phyloP scores from a whole-genome alignment of 306 rosid genomes.

The Amphicarpaea edgeworthii region DNA sequence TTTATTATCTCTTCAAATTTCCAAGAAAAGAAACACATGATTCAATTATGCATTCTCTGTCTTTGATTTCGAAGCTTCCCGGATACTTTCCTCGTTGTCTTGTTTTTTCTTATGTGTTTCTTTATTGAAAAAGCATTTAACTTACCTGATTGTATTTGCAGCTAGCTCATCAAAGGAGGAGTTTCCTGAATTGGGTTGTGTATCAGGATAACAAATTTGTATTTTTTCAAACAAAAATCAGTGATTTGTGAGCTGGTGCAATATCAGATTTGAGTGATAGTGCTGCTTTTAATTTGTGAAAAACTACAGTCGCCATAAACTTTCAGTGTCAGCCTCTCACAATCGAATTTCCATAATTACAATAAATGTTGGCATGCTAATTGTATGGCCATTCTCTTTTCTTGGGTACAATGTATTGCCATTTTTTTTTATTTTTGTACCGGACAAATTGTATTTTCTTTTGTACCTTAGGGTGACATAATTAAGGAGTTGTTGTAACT shows the following conservation, averaged over 20 bases:
- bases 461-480: constrained; percentile 3
- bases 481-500: constrained; percentile 31
- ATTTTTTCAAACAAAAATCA: constrained; percentile 30
- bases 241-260: constrained; percentile 29
- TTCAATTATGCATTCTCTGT: constrained; percentile 3
- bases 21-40: background rate
- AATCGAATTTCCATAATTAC: constrained; percentile 3
- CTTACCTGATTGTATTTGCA: background rate
- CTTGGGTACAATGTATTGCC: background rate
- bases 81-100: background rate
- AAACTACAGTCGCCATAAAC: constrained; percentile 11
- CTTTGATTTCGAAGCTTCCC: constrained; percentile 7
- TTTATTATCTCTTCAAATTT: constrained; percentile 1
- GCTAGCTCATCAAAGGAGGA: background rate
- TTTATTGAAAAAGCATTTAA: constrained; percentile 12
- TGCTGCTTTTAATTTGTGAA: constrained; percentile 10
- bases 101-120: constrained; percentile 1
- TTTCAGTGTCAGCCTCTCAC: constrained; percentile 5
- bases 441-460: background rate
- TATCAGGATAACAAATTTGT: background rate
- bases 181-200: constrained; percentile 3
- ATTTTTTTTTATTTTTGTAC: constrained; percentile 2
- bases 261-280: constrained; percentile 25
- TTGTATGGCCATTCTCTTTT: constrained; percentile 28
- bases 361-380: constrained; percentile 27